A percentile compares a stretch with the other conserved stretches of the same genome.
phyloP scores from a whole-genome alignment of 2,329 filamentous ascomycete genomes.

The Fusarium transvaalense region DNA sequence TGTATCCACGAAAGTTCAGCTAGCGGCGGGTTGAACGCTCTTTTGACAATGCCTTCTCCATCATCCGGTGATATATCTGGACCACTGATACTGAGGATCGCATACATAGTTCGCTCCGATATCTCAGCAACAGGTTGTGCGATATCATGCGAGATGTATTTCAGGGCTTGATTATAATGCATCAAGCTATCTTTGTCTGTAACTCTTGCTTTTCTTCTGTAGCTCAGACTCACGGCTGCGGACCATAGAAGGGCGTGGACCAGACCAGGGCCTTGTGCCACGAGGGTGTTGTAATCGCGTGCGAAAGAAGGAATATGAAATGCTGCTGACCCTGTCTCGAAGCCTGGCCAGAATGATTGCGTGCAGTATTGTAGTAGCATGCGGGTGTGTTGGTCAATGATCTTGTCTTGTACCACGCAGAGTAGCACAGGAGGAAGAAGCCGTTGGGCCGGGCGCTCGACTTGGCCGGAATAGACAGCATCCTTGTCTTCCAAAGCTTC shows the following conservation, averaged over 20 bases:
- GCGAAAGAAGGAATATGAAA: constrained; percentile 20
- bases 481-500: fast-evolving
- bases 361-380: constrained; percentile 24
- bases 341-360: constrained; percentile 20
- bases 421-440: not conserved
- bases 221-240: constrained; percentile 5
- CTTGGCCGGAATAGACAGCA: no score
- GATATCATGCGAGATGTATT: not conserved
- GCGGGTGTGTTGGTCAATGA: constrained; percentile 3
- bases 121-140: not conserved
- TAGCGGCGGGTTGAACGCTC: not conserved
- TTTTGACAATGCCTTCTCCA: not conserved
- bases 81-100: constrained; percentile 8
- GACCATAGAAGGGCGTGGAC: constrained; percentile 15
- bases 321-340: constrained; percentile 1
- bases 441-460: not conserved
- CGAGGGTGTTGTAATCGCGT: constrained; percentile 2
- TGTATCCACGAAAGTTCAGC: constrained; percentile 17
- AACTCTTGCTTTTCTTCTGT: not conserved
- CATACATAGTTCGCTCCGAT: constrained; percentile 17
- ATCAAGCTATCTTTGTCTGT: not conserved
- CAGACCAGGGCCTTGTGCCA: constrained; percentile 17
- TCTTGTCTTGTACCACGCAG: not conserved
- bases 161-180: constrained; percentile 7
- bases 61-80: not conserved